phyloP scores from a whole-genome alignment of 2,329 filamentous ascomycete genomes.

The Aureobasidium sp. region DNA sequence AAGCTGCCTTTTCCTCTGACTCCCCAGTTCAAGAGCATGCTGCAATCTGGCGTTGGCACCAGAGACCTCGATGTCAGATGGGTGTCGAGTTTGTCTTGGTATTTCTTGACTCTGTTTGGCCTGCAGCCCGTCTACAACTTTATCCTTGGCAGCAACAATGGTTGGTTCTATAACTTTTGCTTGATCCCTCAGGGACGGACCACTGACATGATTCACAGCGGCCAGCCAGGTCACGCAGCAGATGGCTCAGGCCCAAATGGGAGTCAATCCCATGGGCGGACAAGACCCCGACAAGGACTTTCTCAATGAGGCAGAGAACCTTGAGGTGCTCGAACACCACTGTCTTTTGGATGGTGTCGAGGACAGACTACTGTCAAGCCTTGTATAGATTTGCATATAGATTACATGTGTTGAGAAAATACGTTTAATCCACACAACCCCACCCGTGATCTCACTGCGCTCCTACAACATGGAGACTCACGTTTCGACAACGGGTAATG shows the following conservation, averaged over 20 bases:
- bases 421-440: no score
- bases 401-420: background rate
- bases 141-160: conserved; percentile 89
- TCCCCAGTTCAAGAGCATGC: conserved; percentile 98
- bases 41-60: conserved; percentile 93
- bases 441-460: no score
- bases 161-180: conserved; percentile 47
- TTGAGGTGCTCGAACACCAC: conserved; percentile 90
- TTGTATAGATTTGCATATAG: conserved; percentile 19
- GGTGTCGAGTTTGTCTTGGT: conserved; percentile 99
- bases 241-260: conserved; percentile 59
- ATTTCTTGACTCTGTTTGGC: conserved; percentile 95
- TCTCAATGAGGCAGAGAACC: conserved; percentile 83
- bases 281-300: conserved; percentile 96
- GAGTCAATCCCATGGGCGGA: conserved; percentile 65
- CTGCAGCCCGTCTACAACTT: conserved; percentile 97
- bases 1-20: conserved; percentile 96
- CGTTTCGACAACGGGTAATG: no score
- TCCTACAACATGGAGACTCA: no score
- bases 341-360: conserved; percentile 87
- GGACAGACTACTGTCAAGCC: conserved; percentile 61
- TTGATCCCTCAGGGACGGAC: background rate
- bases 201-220: conserved; percentile 46
- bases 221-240: conserved; percentile 86
- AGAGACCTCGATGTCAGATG: conserved; percentile 94